Evolutionary conservation across 2,329 filamentous ascomycete species (phyloP).

Genomic region (Penicillium sp.): DNA sequence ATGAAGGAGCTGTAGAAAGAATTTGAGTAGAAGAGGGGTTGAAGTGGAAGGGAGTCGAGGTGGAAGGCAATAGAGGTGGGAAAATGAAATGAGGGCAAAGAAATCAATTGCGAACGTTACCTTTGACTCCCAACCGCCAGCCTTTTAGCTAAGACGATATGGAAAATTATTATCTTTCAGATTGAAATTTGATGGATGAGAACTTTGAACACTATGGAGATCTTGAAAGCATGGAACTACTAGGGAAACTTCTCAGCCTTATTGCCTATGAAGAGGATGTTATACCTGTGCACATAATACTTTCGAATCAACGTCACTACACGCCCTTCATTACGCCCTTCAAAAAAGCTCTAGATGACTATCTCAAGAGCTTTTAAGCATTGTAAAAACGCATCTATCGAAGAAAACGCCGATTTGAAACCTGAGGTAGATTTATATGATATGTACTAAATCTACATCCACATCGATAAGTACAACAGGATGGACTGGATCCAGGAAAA

Average conservation of each 20-base stretch:
- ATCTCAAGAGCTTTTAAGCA: background rate
- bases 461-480: background rate
- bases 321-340: background rate
- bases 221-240: background rate
- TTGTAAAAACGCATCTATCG: background rate
- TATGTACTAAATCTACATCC: background rate
- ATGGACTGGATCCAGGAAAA: background rate
- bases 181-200: background rate
- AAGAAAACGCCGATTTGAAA: background rate
- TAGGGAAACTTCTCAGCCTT: background rate
- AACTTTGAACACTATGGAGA: background rate
- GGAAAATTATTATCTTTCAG: constrained; percentile 1
- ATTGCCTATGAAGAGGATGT: background rate
- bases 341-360: background rate
- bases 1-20: no score
- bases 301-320: background rate
- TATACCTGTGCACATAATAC: background rate
- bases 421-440: background rate
- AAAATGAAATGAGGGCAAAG: no score
- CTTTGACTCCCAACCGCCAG: background rate
- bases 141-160: background rate
- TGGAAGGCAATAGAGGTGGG: no score
- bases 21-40: no score
- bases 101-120: no score
- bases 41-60: no score